Conservation (phyloP, 2,329 filamentous ascomycete genomes). For the Pseudocercospora cruenta region DNA sequence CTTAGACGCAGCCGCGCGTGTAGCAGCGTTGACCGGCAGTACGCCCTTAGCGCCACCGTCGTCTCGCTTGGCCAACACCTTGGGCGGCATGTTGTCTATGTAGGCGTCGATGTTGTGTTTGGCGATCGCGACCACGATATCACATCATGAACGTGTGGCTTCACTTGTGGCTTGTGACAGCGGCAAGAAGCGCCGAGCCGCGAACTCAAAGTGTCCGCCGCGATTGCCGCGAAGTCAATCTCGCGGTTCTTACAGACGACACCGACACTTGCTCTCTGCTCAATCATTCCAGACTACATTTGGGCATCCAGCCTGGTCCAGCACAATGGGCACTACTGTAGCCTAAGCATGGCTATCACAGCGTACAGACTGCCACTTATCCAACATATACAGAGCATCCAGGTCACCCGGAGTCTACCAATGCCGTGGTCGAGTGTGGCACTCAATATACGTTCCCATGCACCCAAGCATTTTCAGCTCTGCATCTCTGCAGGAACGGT, state of each 20-base stretch:
- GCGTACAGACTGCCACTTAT: background rate
- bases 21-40: constrained; percentile 38
- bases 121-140: background rate
- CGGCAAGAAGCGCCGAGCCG: constrained; percentile 1
- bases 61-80: constrained; percentile 36
- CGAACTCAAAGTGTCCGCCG: background rate
- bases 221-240: background rate
- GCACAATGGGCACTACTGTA: background rate
- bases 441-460: background rate
- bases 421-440: background rate
- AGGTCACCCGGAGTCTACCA: background rate
- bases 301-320: background rate
- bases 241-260: background rate
- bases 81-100: constrained; percentile 34
- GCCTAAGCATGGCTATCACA: background rate
- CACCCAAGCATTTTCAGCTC: background rate
- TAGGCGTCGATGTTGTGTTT: background rate
- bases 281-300: background rate
- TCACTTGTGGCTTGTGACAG: constrained; percentile 1
- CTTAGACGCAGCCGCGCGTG: constrained; percentile 40
- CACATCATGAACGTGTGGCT: background rate
- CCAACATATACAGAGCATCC: background rate
- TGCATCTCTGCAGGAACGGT: background rate
- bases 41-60: constrained; percentile 33
- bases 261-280: background rate